Base-by-base conservation (phyloP, 192 early-diverging fungal genomes). In the Coemansia asiatica region DNA sequence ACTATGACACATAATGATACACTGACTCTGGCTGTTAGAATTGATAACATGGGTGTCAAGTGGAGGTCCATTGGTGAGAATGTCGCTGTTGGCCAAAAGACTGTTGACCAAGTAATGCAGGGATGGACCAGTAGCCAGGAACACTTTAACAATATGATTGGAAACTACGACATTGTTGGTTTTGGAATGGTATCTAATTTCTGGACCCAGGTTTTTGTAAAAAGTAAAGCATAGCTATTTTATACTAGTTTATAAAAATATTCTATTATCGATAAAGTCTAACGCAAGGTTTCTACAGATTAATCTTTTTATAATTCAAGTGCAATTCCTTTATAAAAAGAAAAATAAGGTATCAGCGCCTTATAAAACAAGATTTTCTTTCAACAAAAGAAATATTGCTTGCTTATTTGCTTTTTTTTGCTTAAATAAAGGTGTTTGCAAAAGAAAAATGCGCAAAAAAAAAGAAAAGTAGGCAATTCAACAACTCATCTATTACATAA, bases 121-220 rank as follows among this genome's bases (percentile, higher is more conserved):
- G 51, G 25, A 26, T 54, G 51, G 51, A 54, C 23, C 10, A 28
- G 28, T 27, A 54, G 51, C 27, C 12, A 23, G 8, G 18, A 27
- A 8, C 51, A 54, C 51, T 54, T 27, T 28, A 26, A 23, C 22
- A 54, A 54, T 27, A 54, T 54, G 51, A 54, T 54, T 27, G 51
- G 51, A 15, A 26, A 54, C 1, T 54, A 54, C 22, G 51, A 54
- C 19, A 54, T 54, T 9, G 51, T 28, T 54, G 51, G 51, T 1
- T 54, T 54, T 16, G 51, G 51, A 16, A 25, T 27, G 27, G 25
- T 25, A 8, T 23, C 25, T 1, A 54, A 54, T 26, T 54, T 28
- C 51, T 54, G 51, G 51, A 54, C 51, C 23, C 51, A 54, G 51
- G 51, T 28, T 26, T 54, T 54, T 54, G 51, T 54, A 54, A 54